These are phyloP conservation scores for Chrysopogon serrulatus DNA, from an alignment of 176 grass and related monocot species.

Conservation along the genomic window DNA sequence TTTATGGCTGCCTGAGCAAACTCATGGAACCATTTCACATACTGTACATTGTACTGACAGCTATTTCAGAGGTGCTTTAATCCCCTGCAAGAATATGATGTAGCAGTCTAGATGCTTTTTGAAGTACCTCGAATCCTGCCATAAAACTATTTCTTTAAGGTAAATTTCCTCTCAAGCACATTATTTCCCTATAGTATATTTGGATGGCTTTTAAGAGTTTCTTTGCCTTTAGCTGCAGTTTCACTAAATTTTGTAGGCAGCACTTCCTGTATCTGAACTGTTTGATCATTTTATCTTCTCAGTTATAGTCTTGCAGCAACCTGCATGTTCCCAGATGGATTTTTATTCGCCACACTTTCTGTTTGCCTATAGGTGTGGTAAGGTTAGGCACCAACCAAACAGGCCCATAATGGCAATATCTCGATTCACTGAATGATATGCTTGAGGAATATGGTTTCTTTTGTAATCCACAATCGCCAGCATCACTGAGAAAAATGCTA, in stretches of 20 bases:
- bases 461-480: background rate
- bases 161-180: background rate
- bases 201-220: too few relatives aligned
- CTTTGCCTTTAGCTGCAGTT: background rate
- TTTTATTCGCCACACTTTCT: background rate
- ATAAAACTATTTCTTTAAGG: background rate
- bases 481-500: background rate
- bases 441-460: background rate
- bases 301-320: background rate
- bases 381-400: background rate
- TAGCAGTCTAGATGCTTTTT: slow-evolving; percentile 3
- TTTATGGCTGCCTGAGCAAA: slow-evolving; percentile 79
- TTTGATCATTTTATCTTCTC: background rate
- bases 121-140: slow-evolving; percentile 4
- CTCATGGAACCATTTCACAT: slow-evolving; percentile 57
- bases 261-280: background rate
- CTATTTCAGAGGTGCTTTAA: slow-evolving; percentile 80
- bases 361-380: background rate
- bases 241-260: background rate
- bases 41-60: slow-evolving; percentile 85
- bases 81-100: slow-evolving; percentile 30
- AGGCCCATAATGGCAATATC: background rate
- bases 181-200: too few relatives aligned
- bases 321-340: background rate
- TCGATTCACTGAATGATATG: background rate